phyloP scores from a whole-genome alignment of 2,329 filamentous ascomycete species.

The Pseudogymnoascus sp. region DNA sequence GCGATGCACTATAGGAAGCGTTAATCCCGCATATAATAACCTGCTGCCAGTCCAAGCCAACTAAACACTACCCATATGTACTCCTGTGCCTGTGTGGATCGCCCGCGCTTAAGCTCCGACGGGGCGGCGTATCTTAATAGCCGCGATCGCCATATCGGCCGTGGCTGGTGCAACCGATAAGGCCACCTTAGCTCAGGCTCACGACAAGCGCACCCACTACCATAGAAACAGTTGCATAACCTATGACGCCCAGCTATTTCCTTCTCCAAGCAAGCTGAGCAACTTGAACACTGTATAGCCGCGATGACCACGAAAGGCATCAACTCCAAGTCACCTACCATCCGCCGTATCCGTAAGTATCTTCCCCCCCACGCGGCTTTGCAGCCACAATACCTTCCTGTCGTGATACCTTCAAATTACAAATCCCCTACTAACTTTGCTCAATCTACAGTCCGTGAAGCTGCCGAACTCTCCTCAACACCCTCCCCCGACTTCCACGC shows the following conservation, averaged over 20 bases:
- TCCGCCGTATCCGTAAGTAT: slow-evolving; percentile 69
- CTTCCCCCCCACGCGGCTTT: not conserved
- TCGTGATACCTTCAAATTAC: slow-evolving; percentile 28
- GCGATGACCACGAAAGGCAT: slow-evolving; percentile 25
- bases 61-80: not conserved
- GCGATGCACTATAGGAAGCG: not conserved
- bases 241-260: not conserved
- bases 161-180: slow-evolving; percentile 3
- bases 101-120: not conserved
- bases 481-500: slow-evolving; percentile 84
- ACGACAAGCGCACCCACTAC: not conserved
- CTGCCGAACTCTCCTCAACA: slow-evolving; percentile 70
- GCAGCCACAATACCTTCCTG: not conserved
- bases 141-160: not conserved
- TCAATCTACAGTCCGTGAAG: slow-evolving; percentile 66
- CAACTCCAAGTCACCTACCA: slow-evolving; percentile 74
- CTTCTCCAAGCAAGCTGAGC: not conserved
- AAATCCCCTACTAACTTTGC: not conserved
- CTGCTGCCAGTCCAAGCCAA: not conserved
- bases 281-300: not conserved
- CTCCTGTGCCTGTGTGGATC: slow-evolving; percentile 3
- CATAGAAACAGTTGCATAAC: not conserved
- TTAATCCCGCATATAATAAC: not conserved
- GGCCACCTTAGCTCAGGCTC: slow-evolving; percentile 4
- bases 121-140: not conserved